Evolutionary conservation across 805 yeast genomes (phyloP).

Genomic region (Zygoascus flipseniorum): DNA sequence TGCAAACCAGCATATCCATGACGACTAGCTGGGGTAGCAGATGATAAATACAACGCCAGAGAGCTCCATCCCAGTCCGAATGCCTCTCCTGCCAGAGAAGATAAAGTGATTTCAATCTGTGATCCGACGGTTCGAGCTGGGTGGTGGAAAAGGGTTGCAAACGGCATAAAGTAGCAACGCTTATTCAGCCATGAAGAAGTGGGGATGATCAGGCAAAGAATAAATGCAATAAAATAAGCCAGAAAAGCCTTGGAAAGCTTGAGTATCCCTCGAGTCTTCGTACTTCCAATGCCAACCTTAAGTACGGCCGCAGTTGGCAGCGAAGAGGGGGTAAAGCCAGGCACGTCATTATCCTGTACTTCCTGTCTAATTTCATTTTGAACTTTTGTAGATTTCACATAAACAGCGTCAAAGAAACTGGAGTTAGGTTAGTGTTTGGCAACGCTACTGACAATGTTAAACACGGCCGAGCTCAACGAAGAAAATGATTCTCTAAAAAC

Average conservation of each 20-base stretch:
- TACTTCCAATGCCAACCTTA: not conserved
- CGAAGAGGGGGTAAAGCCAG: not conserved
- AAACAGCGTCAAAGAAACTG: constrained; percentile 36
- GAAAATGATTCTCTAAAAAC: too few relatives aligned
- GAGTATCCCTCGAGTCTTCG: not conserved
- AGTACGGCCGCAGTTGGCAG: not conserved
- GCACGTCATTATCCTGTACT: not conserved
- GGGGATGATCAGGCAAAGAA: constrained; percentile 33
- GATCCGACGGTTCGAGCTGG: constrained; percentile 40
- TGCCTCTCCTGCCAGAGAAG: constrained; percentile 33
- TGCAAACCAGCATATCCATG: constrained; percentile 40
- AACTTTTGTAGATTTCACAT: constrained; percentile 24
- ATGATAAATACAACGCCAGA: constrained; percentile 35
- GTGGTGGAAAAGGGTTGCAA: constrained; percentile 38
- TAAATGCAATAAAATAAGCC: constrained; percentile 34
- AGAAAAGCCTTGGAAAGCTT: constrained; percentile 27
- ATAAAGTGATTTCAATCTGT: constrained; percentile 38
- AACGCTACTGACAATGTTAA: not conserved
- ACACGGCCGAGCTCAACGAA: too few relatives aligned
- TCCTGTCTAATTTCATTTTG: constrained; percentile 7
- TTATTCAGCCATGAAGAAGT: constrained; percentile 38
- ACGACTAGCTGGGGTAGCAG: constrained; percentile 33
- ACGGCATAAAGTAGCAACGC: constrained; percentile 34
- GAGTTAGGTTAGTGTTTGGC: not conserved
- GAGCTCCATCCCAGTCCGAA: constrained; percentile 40